These are phyloP conservation scores for Phytomonas sp. DNA, from an alignment of 208 protist genomes.

Conservation along the genomic window DNA sequence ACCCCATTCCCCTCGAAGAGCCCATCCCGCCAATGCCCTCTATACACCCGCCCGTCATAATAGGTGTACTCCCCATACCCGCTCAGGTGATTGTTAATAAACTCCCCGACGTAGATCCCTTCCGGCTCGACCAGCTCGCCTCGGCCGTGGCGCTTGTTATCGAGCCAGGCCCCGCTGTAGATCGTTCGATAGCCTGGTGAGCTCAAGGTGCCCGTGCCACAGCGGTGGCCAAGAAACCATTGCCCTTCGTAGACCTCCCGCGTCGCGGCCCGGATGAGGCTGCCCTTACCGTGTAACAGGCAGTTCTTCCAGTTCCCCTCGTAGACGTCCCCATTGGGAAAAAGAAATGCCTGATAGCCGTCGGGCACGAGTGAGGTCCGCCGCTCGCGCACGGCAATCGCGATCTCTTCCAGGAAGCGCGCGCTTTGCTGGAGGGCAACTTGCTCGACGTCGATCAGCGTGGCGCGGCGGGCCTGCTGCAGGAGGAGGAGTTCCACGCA, in stretches of 20 bases:
- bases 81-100: slow-evolving; percentile 62
- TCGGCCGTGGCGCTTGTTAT: slow-evolving; percentile 73
- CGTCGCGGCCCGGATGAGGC: slow-evolving; percentile 28
- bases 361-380: slow-evolving; percentile 47
- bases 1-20: slow-evolving; percentile 66
- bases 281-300: slow-evolving; percentile 76
- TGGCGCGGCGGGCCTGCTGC: slow-evolving; percentile 45
- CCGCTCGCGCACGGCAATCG: slow-evolving; percentile 47
- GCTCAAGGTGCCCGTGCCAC: slow-evolving; percentile 58
- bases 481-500: slow-evolving; percentile 30
- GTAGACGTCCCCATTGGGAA: slow-evolving; percentile 79
- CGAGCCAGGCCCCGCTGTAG: slow-evolving; percentile 77
- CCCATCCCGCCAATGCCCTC: slow-evolving; percentile 75
- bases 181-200: neutral
- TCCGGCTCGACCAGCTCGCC: slow-evolving; percentile 79
- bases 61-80: slow-evolving; percentile 87
- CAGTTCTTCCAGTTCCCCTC: slow-evolving; percentile 86
- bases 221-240: slow-evolving; percentile 77
- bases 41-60: slow-evolving; percentile 83
- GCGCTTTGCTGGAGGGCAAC: slow-evolving; percentile 24
- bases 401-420: slow-evolving; percentile 40
- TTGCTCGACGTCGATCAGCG: slow-evolving; percentile 31
- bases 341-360: slow-evolving; percentile 75
- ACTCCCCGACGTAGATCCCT: slow-evolving; percentile 70
- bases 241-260: slow-evolving; percentile 84